Conservation (phyloP, 2,329 filamentous ascomycete genomes). For the Botryotinia calthae region DNA sequence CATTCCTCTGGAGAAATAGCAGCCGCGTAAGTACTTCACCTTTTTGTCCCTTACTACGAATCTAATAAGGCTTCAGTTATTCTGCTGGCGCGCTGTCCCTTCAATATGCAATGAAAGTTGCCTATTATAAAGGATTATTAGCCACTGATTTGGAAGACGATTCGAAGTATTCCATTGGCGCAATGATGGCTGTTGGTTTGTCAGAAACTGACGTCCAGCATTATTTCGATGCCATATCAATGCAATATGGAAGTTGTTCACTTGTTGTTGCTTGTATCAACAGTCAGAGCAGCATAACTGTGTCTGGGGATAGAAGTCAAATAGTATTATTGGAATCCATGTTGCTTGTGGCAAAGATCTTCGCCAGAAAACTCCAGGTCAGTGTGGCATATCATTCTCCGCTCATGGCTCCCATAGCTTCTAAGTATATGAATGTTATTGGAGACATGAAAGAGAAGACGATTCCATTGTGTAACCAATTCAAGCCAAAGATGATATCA, state of each 20-base stretch:
- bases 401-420: not conserved
- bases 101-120: conserved; percentile 19
- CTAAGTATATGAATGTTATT: not conserved
- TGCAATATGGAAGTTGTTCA: not conserved
- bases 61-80: conserved; percentile 27
- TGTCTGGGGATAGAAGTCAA: conserved; percentile 4
- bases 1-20: conserved; percentile 38
- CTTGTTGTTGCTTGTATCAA: not conserved
- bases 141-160: conserved; percentile 18
- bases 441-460: not conserved
- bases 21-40: conserved; percentile 36
- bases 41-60: not conserved
- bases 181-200: conserved; percentile 52
- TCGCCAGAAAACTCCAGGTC: not conserved
- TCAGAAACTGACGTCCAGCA: not conserved
- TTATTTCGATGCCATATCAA: not conserved
- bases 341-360: conserved; percentile 2
- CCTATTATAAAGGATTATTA: conserved; percentile 25
- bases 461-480: not conserved
- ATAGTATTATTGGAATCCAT: conserved; percentile 12
- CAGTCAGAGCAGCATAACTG: not conserved
- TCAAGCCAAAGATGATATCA: conserved; percentile 36
- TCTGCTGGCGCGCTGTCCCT: conserved; percentile 28
- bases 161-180: conserved; percentile 36
- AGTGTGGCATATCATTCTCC: not conserved